Evolutionary conservation across 2,329 filamentous ascomycete species (phyloP).

Genomic region (Hypomyces perniciosus): DNA sequence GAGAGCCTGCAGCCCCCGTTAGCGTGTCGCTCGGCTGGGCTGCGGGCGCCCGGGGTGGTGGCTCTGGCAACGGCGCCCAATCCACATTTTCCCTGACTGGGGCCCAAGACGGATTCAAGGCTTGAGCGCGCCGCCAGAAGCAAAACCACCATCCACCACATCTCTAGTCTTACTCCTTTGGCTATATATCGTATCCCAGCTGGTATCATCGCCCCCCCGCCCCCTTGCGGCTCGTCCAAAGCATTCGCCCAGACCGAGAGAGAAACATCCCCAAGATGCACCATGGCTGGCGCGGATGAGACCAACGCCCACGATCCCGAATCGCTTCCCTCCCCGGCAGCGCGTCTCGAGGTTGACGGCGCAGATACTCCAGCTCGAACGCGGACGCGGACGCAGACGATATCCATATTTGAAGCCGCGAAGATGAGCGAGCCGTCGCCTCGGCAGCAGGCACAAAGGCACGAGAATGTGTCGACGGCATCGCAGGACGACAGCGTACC

Average conservation of each 20-base stretch:
- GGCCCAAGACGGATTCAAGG: conserved; percentile 1
- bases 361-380: neutral
- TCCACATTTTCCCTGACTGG: neutral
- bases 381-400: neutral
- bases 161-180: neutral
- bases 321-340: conserved; percentile 4
- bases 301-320: conserved; percentile 11
- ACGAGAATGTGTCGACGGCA: conserved; percentile 5
- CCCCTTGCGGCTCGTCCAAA: neutral
- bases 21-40: conserved; percentile 4
- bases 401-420: neutral
- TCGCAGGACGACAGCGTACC: conserved; percentile 1
- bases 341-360: conserved; percentile 6
- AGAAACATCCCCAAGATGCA: conserved; percentile 11
- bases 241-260: neutral
- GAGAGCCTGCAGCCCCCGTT: neutral
- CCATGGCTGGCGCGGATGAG: conserved; percentile 13
- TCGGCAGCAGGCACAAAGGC: conserved; percentile 2
- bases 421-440: conserved; percentile 4
- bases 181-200: neutral
- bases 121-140: conserved; percentile 9
- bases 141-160: neutral
- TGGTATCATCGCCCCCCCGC: neutral
- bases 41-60: conserved; percentile 4
- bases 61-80: conserved; percentile 6